Conservation (phyloP, 2,329 filamentous ascomycete genomes). For the Fusarium anguioides region DNA sequence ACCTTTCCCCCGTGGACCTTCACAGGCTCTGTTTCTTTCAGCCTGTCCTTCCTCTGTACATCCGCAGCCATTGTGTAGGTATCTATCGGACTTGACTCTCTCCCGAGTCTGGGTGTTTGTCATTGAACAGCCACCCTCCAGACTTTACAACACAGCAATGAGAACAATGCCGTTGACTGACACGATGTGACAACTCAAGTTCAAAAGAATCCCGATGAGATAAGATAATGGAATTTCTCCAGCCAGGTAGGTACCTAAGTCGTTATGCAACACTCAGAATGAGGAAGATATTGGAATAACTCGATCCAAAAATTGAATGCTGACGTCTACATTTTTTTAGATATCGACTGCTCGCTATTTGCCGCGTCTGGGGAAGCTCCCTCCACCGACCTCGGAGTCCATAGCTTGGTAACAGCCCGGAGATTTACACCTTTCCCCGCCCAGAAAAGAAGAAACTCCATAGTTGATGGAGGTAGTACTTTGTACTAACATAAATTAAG, state of each 20-base stretch:
- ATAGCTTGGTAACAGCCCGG: neutral
- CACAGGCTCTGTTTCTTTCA: neutral
- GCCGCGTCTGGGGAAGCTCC: conserved; percentile 20
- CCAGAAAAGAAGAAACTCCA: neutral
- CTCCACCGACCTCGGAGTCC: conserved; percentile 36
- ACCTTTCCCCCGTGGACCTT: conserved; percentile 13
- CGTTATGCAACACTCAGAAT: neutral
- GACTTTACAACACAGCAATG: too few relatives aligned
- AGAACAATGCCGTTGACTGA: too few relatives aligned
- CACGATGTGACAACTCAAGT: neutral
- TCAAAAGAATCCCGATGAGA: neutral
- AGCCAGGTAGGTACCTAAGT: too few relatives aligned
- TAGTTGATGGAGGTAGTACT: neutral
- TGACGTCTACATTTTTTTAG: conserved; percentile 29
- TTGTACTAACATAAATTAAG: too few relatives aligned
- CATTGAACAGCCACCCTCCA: too few relatives aligned
- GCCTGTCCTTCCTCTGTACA: conserved; percentile 19
- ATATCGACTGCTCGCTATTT: conserved; percentile 32
- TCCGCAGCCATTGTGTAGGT: conserved; percentile 42
- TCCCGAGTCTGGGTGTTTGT: neutral
- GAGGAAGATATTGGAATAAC: neutral
- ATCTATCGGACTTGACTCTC: neutral
- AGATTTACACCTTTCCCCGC: conserved; percentile 11
- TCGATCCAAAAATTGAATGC: conserved; percentile 22
- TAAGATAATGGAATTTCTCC: neutral